Evolutionary conservation across 2,329 filamentous ascomycete species (phyloP).

Genomic region (Trichocomaceae sp.): DNA sequence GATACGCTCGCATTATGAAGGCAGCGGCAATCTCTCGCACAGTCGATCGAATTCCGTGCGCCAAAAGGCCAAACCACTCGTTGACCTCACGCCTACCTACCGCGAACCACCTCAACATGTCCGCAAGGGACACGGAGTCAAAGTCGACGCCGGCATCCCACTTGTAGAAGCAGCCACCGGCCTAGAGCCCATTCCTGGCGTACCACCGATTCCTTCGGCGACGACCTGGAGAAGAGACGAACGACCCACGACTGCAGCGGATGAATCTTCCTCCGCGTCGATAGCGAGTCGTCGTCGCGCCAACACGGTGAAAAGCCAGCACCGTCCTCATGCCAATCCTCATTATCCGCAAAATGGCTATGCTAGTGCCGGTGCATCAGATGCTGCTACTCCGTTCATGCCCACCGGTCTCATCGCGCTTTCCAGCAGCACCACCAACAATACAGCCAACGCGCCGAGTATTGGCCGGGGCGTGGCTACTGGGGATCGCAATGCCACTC

Average conservation of each 20-base stretch:
- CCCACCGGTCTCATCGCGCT: conserved; percentile 34
- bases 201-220: conserved; percentile 31
- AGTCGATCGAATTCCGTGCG: conserved; percentile 41
- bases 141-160: conserved; percentile 38
- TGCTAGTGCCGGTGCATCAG: conserved; percentile 11
- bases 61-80: conserved; percentile 52
- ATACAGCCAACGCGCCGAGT: conserved; percentile 10
- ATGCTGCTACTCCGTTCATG: conserved; percentile 23
- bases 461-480: conserved; percentile 36
- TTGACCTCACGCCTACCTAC: conserved; percentile 62
- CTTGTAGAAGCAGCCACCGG: conserved; percentile 40
- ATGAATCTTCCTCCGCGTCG: conserved; percentile 12
- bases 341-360: conserved; percentile 13
- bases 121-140: conserved; percentile 31
- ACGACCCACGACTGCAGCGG: conserved; percentile 12
- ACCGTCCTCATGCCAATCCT: conserved; percentile 13
- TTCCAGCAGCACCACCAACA: conserved; percentile 9
- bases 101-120: conserved; percentile 51
- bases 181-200: conserved; percentile 28
- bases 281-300: conserved; percentile 22
- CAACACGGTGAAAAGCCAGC: conserved; percentile 29
- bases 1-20: conserved; percentile 22
- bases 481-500: conserved; percentile 32
- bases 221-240: conserved; percentile 35
- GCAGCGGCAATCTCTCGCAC: conserved; percentile 18